Percentiles rank a stretch among this genome's conserved stretches.
Conservation (phyloP, 2,329 filamentous ascomycete species). For the Sclerotinia minor region DNA sequence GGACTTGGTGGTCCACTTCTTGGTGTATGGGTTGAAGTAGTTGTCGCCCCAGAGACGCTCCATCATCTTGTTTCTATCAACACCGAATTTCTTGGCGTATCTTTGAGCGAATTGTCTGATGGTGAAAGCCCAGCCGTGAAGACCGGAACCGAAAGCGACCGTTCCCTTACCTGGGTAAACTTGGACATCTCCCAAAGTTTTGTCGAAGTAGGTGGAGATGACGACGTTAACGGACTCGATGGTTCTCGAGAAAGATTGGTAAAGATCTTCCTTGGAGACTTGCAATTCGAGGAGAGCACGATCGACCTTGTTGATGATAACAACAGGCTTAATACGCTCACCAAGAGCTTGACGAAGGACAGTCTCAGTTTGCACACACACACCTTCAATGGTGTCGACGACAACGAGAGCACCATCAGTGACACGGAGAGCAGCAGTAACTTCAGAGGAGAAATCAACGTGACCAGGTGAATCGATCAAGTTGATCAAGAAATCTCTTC, state of each 20-base stretch:
- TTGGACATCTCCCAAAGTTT: constrained; percentile 94
- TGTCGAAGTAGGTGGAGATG: constrained; percentile 98
- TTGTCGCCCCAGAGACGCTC: constrained; percentile 99
- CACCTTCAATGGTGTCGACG: constrained; percentile 99
- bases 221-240: constrained; percentile 99
- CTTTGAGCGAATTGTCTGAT: constrained; percentile 93
- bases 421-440: constrained; percentile 98
- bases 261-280: constrained; percentile 97
- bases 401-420: constrained; percentile 99
- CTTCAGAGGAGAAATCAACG: constrained; percentile 99
- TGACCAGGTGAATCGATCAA: constrained; percentile 99
- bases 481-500: constrained; percentile 99
- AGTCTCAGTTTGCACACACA: constrained; percentile 99
- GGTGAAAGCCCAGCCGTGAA: constrained; percentile 99
- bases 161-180: constrained; percentile 98
- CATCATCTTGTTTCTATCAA: constrained; percentile 99
- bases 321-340: constrained; percentile 99
- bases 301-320: constrained; percentile 99
- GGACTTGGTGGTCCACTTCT: constrained; percentile 96
- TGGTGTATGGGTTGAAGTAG: constrained; percentile 99
- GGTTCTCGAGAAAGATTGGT: constrained; percentile 99
- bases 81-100: constrained; percentile 99
- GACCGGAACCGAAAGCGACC: constrained; percentile 98
- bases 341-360: constrained; percentile 97
- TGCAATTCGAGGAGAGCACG: constrained; percentile 98